Evolutionary conservation across 371 early-diverging fungal genomes (phyloP).

Genomic region (Smittium mucronatum): DNA sequence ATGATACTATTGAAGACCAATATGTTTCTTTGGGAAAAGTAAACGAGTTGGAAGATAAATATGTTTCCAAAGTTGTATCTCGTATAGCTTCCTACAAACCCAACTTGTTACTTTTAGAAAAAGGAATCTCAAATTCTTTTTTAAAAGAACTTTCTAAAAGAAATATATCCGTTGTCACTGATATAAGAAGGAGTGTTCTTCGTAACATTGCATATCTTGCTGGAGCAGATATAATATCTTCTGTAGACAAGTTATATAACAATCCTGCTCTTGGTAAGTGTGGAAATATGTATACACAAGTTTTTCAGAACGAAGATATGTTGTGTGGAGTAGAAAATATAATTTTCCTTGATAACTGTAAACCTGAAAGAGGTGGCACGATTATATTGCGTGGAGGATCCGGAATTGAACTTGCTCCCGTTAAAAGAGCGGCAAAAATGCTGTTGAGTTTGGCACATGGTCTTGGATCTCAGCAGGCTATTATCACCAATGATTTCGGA

Average conservation of each 20-base stretch:
- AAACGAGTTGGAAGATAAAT: slow-evolving; percentile 69
- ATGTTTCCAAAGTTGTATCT: slow-evolving; percentile 56
- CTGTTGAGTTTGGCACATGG: slow-evolving; percentile 71
- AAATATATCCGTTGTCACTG: slow-evolving; percentile 60
- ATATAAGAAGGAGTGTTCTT: slow-evolving; percentile 68
- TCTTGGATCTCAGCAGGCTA: slow-evolving; percentile 66
- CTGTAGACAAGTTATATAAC: slow-evolving; percentile 58
- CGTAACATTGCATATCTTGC: slow-evolving; percentile 71
- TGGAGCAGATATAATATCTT: slow-evolving; percentile 62
- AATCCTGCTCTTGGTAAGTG: slow-evolving; percentile 63
- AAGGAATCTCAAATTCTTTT: slow-evolving; percentile 61
- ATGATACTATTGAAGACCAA: slow-evolving; percentile 64
- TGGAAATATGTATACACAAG: slow-evolving; percentile 54
- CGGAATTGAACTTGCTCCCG: slow-evolving; percentile 38
- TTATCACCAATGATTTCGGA: slow-evolving; percentile 59
- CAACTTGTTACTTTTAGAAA: slow-evolving; percentile 61
- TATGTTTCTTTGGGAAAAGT: slow-evolving; percentile 69
- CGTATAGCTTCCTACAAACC: slow-evolving; percentile 64
- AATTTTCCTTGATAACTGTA: slow-evolving; percentile 72
- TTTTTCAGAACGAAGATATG: slow-evolving; percentile 57
- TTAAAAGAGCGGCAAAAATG: slow-evolving; percentile 64
- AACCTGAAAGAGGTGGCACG: slow-evolving; percentile 63
- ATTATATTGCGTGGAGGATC: slow-evolving; percentile 75
- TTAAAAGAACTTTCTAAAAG: slow-evolving; percentile 65
- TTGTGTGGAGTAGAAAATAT: slow-evolving; percentile 69